A percentile compares a stretch with the other conserved stretches of the same genome.
Evolutionary conservation across 2,329 filamentous ascomycete genomes (phyloP).

Genomic region (Hypoxylon rubiginosum): DNA sequence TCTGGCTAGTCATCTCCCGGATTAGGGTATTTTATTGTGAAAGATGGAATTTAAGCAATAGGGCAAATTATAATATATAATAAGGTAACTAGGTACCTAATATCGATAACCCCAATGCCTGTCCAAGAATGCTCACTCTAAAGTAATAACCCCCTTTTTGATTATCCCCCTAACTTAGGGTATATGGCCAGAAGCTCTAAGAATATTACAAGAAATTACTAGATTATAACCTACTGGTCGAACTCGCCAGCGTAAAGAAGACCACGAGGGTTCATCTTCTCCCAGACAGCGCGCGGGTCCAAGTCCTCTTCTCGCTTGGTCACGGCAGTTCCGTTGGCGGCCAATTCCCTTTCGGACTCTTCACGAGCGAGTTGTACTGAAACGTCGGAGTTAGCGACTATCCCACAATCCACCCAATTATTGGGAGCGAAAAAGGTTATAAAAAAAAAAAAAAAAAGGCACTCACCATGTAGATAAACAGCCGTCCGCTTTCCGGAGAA

Average conservation of each 20-base stretch:
- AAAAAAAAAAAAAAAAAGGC: too few relatives aligned
- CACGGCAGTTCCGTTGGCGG: slow-evolving; percentile 45
- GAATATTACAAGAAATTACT: neutral
- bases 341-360: slow-evolving; percentile 54
- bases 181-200: too few relatives aligned
- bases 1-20: neutral
- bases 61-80: neutral
- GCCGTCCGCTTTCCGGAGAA: slow-evolving; percentile 70
- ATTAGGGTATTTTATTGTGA: neutral
- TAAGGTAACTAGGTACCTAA: neutral
- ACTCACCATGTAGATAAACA: slow-evolving; percentile 69
- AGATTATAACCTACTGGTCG: slow-evolving; percentile 43
- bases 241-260: slow-evolving; percentile 62
- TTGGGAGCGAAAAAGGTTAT: neutral
- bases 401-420: neutral
- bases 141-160: slow-evolving; percentile 3
- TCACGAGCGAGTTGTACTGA: slow-evolving; percentile 60
- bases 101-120: neutral
- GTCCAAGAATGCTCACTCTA: neutral
- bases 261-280: slow-evolving; percentile 60
- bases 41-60: neutral
- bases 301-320: slow-evolving; percentile 52
- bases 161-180: too few relatives aligned
- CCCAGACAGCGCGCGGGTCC: slow-evolving; percentile 61
- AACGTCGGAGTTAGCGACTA: neutral